Percentiles rank a stretch among this genome's conserved stretches.
Conservation (phyloP, 768 basidiomycete genomes). For the Lyophyllum atratum region DNA sequence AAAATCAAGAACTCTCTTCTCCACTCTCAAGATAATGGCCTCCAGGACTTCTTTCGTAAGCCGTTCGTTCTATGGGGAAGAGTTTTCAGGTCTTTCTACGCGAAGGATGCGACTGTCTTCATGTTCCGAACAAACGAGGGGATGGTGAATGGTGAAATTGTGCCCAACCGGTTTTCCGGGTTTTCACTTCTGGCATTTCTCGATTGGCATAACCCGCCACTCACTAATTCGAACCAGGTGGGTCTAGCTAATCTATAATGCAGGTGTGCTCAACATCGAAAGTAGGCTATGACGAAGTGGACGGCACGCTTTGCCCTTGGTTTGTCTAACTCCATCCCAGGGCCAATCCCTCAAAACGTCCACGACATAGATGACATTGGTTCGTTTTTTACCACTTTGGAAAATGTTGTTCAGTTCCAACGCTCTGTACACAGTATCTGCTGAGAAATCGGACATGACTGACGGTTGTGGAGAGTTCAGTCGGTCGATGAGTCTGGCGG, state of each 20-base stretch:
- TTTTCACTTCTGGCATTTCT: constrained; percentile 49
- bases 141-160: constrained; percentile 20
- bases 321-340: constrained; percentile 66
- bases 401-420: not conserved
- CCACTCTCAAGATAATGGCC: constrained; percentile 27
- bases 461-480: constrained; percentile 57
- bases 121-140: constrained; percentile 55
- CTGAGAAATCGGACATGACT: constrained; percentile 47
- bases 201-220: constrained; percentile 54
- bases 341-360: constrained; percentile 40
- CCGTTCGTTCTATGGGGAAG: constrained; percentile 54
- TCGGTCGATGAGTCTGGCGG: constrained; percentile 31
- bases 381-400: constrained; percentile 25
- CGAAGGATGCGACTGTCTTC: constrained; percentile 61
- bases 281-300: constrained; percentile 65
- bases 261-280: not conserved
- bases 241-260: not conserved
- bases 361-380: constrained; percentile 47
- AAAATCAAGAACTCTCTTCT: constrained; percentile 38
- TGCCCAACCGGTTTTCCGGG: constrained; percentile 6
- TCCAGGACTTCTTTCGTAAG: constrained; percentile 45
- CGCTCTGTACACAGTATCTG: constrained; percentile 24
- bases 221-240: constrained; percentile 53
- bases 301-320: constrained; percentile 62
- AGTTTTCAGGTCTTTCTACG: constrained; percentile 62